phyloP scores from a whole-genome alignment of 306 rosid genomes.

The Citrullus mucosospermus region DNA sequence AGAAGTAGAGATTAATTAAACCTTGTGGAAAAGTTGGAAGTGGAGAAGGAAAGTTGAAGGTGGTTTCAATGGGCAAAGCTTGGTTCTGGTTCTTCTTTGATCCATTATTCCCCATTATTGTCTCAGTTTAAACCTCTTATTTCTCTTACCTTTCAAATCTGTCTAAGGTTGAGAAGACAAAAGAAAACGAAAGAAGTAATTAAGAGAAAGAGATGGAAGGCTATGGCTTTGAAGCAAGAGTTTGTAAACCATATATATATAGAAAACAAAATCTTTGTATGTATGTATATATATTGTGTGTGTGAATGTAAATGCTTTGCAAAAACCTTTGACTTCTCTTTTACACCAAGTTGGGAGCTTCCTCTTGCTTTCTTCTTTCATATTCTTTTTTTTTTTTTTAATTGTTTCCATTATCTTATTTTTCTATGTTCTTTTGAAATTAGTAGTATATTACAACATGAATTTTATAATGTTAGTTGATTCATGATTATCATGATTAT shows the following conservation, averaged over 20 bases:
- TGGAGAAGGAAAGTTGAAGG: conserved; percentile 54
- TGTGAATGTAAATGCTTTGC: background rate
- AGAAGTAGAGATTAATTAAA: background rate
- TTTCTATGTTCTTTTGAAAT: background rate
- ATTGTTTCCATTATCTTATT: background rate
- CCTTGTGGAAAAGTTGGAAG: conserved; percentile 16
- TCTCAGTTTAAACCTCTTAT: too few relatives aligned
- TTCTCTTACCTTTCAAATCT: too few relatives aligned
- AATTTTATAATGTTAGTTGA: background rate
- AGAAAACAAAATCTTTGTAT: too few relatives aligned
- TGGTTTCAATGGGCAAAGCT: conserved; percentile 31
- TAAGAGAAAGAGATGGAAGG: background rate
- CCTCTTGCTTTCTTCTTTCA: background rate
- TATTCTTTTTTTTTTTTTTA: background rate
- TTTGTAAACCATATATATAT: background rate
- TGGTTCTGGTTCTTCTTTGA: conserved; percentile 3
- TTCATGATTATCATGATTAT: too few relatives aligned
- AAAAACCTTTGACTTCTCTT: conserved; percentile 8
- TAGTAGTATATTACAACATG: background rate
- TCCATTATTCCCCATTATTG: conserved; percentile 2
- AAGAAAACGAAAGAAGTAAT: background rate
- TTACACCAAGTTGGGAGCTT: background rate
- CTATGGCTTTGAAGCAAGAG: background rate
- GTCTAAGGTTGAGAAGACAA: too few relatives aligned
- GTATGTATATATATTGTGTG: background rate